Conservation (phyloP, 1,139 yeast species). For the Yamadazyma triangularis region DNA sequence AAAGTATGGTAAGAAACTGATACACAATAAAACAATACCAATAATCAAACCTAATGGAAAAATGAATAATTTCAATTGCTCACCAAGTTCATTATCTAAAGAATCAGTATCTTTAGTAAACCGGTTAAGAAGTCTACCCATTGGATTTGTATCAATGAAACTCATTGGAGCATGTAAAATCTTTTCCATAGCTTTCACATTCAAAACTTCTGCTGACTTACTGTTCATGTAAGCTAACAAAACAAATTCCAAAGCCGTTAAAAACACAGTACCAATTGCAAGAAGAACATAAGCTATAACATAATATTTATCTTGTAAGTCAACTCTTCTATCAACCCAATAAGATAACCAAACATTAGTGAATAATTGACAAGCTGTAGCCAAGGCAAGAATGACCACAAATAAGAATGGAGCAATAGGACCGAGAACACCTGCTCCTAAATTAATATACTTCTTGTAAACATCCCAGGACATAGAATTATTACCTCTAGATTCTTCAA, state of each 20-base stretch:
- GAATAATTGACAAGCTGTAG: slow-evolving; percentile 32
- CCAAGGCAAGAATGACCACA: slow-evolving; percentile 35
- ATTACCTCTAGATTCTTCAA: slow-evolving; percentile 36
- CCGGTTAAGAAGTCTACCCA: slow-evolving; percentile 50
- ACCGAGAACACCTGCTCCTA: slow-evolving; percentile 39
- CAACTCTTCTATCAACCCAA: slow-evolving; percentile 29
- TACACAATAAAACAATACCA: slow-evolving; percentile 41
- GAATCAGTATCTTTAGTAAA: slow-evolving; percentile 50
- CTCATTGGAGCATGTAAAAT: slow-evolving; percentile 44
- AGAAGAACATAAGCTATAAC: slow-evolving; percentile 31
- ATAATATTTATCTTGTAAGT: slow-evolving; percentile 21
- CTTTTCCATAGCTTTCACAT: slow-evolving; percentile 31
- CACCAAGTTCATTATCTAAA: slow-evolving; percentile 44
- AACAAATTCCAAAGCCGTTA: slow-evolving; percentile 49
- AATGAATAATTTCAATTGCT: slow-evolving; percentile 38
- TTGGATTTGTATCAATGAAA: slow-evolving; percentile 42
- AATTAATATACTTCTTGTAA: slow-evolving; percentile 29
- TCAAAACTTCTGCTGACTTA: slow-evolving; percentile 32
- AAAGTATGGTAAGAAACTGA: slow-evolving; percentile 43
- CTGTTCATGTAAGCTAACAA: slow-evolving; percentile 53
- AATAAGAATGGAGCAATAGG: slow-evolving; percentile 27
- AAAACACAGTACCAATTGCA: slow-evolving; percentile 39
- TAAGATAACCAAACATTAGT: slow-evolving; percentile 40
- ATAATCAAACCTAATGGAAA: slow-evolving; percentile 38
- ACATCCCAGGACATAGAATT: slow-evolving; percentile 38